Evolutionary conservation across 306 rosid species (phyloP).

Genomic region (Dalbergia oliveri): DNA sequence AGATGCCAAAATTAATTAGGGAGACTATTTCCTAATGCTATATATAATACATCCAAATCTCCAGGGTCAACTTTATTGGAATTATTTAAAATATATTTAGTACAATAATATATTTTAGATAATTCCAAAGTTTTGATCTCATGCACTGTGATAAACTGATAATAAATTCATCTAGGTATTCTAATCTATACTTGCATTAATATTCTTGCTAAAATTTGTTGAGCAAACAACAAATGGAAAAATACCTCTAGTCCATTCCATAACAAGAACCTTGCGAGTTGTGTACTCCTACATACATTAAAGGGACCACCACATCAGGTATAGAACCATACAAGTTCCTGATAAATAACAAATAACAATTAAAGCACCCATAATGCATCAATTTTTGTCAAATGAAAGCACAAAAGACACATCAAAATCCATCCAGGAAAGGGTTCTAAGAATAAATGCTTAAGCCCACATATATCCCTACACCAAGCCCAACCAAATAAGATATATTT

Average conservation of each 20-base stretch:
- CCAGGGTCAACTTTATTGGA: background rate
- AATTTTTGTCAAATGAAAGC: conserved; percentile 24
- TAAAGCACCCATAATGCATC: too few relatives aligned
- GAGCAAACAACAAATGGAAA: conserved; percentile 28
- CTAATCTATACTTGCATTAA: conserved; percentile 1
- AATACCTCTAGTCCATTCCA: conserved; percentile 98
- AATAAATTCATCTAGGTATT: conserved; percentile 2
- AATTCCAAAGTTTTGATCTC: conserved; percentile 25
- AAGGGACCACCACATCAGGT: conserved; percentile 84
- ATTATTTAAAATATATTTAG: background rate
- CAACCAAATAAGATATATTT: conserved; percentile 23
- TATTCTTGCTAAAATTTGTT: conserved; percentile 23
- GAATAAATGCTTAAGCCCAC: conserved; percentile 26
- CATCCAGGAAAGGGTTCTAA: conserved; percentile 21
- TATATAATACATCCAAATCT: conserved; percentile 14
- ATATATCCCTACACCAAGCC: too few relatives aligned
- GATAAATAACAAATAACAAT: too few relatives aligned
- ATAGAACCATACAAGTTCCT: conserved; percentile 86
- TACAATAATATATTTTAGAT: conserved; percentile 15
- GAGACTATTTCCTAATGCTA: too few relatives aligned
- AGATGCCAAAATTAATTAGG: too few relatives aligned
- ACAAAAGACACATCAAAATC: conserved; percentile 4
- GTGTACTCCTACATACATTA: conserved; percentile 80
- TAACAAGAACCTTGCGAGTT: conserved; percentile 83
- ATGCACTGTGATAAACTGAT: conserved; percentile 5